Evolutionary conservation across 129 eudicot species (phyloP), one percentile per base, ranked within the genome.

Genomic region (Apium graveolens): DNA sequence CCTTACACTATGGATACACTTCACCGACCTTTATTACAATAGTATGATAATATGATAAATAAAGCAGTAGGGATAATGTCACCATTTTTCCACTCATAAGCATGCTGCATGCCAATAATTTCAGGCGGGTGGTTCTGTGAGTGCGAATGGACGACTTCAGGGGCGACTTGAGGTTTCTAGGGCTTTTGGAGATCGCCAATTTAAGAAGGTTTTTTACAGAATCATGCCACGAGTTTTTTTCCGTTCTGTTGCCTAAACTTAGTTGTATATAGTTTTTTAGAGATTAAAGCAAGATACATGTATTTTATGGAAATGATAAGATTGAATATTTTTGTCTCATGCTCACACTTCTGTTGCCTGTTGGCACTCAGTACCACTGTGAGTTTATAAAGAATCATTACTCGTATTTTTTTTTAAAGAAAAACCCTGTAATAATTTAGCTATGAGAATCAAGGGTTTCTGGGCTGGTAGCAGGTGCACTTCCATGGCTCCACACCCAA

Each of bases 161-260:
- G 95, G 91, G 68, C 84, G 95, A 13, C 88, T 90, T 49, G 91
- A 87, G 79, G 95, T 90, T 80, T 90, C 95, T 51, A 83, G 95
- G 85, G 95, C 95, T 73, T 90, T 90, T 76, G 95, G 95, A 41
- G 95, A 90, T 82, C 85, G 91, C 41, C 89, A 90, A 6, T 90
- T 90, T 80, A 90, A 90, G 82, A 90, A 87, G 95, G 95, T 90
- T 49, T 39, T 41, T 12, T 13, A 43, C 34, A 51, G 24, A 53
- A 24, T 73, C 2, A 55, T 78, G 16, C 20, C 20, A 39, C 42
- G 26, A 4, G 12, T 8, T 72, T n/a, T 72, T 72, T 41, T 11
- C 12, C 34, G 21, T 68, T 26, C 24, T 27, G 65, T 66, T 81
- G 53, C 32, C n/a, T 26, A 20, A 74, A 10, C 38, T 44, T 14